A percentile compares a stretch with the other conserved stretches of the same genome.
Conservation (phyloP, 352 stramenopile genomes). For the Elongisporangium anandrum region DNA sequence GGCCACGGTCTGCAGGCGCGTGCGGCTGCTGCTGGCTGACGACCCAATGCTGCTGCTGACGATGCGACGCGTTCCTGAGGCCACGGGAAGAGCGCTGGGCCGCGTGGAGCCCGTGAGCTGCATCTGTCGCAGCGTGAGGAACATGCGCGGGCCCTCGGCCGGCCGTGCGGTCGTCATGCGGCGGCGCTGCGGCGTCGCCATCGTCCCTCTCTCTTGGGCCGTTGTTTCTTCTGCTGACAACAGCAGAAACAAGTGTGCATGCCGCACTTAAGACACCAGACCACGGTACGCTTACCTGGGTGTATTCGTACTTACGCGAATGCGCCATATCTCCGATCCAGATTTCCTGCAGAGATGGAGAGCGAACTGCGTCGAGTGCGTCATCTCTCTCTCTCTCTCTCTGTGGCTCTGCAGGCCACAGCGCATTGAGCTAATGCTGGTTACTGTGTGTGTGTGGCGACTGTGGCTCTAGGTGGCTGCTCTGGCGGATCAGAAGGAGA, state of each 20-base stretch:
- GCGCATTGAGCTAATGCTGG: not conserved
- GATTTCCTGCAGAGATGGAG: not conserved
- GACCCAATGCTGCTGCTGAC: slow-evolving; percentile 2
- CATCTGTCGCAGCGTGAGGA: slow-evolving; percentile 54
- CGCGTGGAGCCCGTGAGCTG: slow-evolving; percentile 45
- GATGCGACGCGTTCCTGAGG: not conserved
- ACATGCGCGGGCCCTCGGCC: slow-evolving; percentile 24
- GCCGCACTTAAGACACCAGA: not conserved
- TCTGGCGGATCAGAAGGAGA: slow-evolving; percentile 75
- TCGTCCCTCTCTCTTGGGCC: not conserved
- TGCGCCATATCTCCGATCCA: not conserved
- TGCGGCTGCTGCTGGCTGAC: slow-evolving; percentile 35
- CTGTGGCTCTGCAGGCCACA: not conserved
- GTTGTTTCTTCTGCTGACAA: not conserved
- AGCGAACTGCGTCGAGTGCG: not conserved
- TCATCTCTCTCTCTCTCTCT: not conserved
- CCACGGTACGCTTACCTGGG: not conserved
- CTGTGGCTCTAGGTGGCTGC: slow-evolving; percentile 41
- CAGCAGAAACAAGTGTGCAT: not conserved
- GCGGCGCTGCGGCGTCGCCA: not conserved
- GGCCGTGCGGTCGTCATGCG: not conserved
- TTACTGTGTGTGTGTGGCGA: slow-evolving; percentile 1
- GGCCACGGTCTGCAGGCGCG: slow-evolving; percentile 43
- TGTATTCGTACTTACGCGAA: not conserved
- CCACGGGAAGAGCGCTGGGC: not conserved